Conservation (phyloP, 202 grass and related monocot genomes). For the Elaeis oleifera region DNA sequence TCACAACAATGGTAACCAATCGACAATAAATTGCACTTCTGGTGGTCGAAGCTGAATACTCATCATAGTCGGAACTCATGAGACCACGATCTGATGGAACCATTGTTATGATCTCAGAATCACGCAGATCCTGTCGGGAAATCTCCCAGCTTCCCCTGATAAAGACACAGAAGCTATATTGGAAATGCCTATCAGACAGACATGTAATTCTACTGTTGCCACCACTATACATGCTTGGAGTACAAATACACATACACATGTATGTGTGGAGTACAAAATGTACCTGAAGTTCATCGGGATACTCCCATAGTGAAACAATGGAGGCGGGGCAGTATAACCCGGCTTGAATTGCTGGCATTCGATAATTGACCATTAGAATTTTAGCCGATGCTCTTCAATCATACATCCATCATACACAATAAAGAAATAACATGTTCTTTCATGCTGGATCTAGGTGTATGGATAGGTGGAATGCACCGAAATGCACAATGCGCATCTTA, state of each 20-base stretch:
- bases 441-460: too few relatives aligned
- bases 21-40: constrained; percentile 50
- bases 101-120: constrained; percentile 88
- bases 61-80: constrained; percentile 38
- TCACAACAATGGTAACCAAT: constrained; percentile 59
- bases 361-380: constrained; percentile 13
- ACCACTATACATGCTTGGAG: neutral
- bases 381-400: too few relatives aligned
- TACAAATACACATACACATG: constrained; percentile 16
- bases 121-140: constrained; percentile 42
- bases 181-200: too few relatives aligned
- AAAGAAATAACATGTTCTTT: too few relatives aligned
- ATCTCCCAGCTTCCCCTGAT: constrained; percentile 83
- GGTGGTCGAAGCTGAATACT: constrained; percentile 44
- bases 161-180: neutral
- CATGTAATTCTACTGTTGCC: too few relatives aligned
- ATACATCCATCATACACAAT: too few relatives aligned
- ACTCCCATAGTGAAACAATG: constrained; percentile 82
- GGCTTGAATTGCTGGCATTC: constrained; percentile 73
- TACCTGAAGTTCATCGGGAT: constrained; percentile 99
- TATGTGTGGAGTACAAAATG: neutral
- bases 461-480: too few relatives aligned
- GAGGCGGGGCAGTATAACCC: constrained; percentile 70
- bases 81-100: constrained; percentile 47
- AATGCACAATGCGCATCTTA: too few relatives aligned